These are phyloP conservation scores for Colletotrichum cordylinicola DNA, from an alignment of 2,329 filamentous ascomycete species.

Conservation along the genomic window DNA sequence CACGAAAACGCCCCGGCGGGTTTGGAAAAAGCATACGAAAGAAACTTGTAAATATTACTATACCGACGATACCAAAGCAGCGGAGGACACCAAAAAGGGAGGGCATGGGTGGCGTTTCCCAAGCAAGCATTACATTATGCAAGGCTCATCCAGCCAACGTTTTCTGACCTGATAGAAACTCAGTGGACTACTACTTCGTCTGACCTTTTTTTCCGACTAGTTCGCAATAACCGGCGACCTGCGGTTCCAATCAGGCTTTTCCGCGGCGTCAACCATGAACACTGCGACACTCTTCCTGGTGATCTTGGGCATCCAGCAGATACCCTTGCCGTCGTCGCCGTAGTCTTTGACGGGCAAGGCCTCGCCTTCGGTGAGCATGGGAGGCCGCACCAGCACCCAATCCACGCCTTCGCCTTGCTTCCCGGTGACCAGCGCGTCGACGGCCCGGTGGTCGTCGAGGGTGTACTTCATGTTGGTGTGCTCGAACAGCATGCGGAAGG, in stretches of 20 bases:
- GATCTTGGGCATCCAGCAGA: conserved; percentile 42
- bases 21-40: not conserved
- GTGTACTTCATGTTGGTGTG: conserved; percentile 51
- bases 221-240: conserved; percentile 53
- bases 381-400: conserved; percentile 51
- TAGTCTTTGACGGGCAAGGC: conserved; percentile 41
- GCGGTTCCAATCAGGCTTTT: conserved; percentile 45
- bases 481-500: conserved; percentile 49
- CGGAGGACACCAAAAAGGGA: not conserved
- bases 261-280: conserved; percentile 50
- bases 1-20: not conserved
- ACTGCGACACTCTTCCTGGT: conserved; percentile 45
- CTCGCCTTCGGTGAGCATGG: conserved; percentile 46
- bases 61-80: conserved; percentile 19
- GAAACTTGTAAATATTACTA: conserved; percentile 12
- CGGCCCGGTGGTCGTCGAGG: conserved; percentile 51
- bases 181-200: not conserved
- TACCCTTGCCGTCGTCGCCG: conserved; percentile 46
- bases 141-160: not conserved
- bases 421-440: conserved; percentile 45
- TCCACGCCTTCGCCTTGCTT: conserved; percentile 31
- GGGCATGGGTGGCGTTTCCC: conserved; percentile 10
- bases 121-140: conserved; percentile 10
- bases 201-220: conserved; percentile 30
- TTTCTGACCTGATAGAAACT: not conserved